Evolutionary conservation across 2,329 filamentous ascomycete genomes (phyloP).

Genomic region (Botrytis deweyae): DNA sequence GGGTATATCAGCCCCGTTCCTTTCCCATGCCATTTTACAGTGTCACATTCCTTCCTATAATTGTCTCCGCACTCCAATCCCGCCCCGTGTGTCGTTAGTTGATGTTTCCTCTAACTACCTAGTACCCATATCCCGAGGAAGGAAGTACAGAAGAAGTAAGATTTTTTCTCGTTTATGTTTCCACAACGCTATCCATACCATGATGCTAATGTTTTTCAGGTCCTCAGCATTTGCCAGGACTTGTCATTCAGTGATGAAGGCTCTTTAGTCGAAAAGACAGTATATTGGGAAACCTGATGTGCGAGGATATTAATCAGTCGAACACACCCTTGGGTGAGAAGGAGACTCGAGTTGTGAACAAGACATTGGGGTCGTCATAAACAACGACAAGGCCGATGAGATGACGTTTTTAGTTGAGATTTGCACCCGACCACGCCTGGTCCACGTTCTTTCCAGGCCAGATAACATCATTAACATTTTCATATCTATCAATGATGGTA

Average conservation of each 20-base stretch:
- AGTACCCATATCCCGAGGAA: background rate
- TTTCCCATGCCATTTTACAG: background rate
- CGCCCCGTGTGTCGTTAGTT: background rate
- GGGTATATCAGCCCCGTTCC: background rate
- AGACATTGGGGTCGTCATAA: background rate
- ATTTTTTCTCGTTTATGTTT: background rate
- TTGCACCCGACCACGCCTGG: background rate
- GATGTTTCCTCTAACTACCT: background rate
- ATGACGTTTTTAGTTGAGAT: background rate
- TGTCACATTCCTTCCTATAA: background rate
- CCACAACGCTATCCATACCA: background rate
- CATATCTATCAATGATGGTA: background rate
- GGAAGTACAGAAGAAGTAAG: background rate
- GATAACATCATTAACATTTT: background rate
- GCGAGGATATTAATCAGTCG: background rate
- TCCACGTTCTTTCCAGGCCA: background rate
- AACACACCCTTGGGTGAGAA: background rate
- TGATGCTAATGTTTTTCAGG: background rate
- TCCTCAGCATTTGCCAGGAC: background rate
- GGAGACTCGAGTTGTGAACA: background rate
- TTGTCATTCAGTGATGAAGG: background rate
- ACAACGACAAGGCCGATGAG: background rate
- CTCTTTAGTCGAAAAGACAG: background rate
- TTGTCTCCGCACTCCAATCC: background rate
- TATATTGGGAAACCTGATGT: background rate